phyloP scores from a whole-genome alignment of 2,329 filamentous ascomycete genomes.

The Fusarium coffeatum region DNA sequence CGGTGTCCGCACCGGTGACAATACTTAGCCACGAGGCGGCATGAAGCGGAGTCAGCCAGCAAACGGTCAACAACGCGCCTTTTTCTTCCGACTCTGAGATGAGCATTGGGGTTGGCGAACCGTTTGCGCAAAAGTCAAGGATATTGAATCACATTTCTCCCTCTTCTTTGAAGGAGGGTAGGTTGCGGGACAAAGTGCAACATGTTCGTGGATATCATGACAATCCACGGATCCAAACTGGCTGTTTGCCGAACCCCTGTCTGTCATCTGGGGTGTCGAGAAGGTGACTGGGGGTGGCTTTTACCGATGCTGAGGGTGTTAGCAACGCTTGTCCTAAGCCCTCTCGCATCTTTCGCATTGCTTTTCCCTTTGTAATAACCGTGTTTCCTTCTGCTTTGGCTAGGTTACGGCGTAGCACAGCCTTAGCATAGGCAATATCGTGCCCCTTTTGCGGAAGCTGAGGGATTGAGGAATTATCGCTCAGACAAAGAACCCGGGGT shows the following conservation, averaged over 20 bases:
- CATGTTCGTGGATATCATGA: slow-evolving; percentile 36
- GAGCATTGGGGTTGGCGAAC: slow-evolving; percentile 23
- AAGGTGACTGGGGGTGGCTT: slow-evolving; percentile 26
- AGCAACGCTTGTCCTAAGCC: slow-evolving; percentile 15
- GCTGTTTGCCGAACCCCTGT: slow-evolving; percentile 35
- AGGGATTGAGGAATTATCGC: slow-evolving; percentile 33
- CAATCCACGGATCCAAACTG: slow-evolving; percentile 34
- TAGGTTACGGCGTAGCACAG: slow-evolving; percentile 31
- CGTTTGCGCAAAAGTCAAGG: slow-evolving; percentile 15
- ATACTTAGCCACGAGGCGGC: slow-evolving; percentile 37
- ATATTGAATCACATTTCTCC: slow-evolving; percentile 17
- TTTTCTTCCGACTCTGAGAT: slow-evolving; percentile 5
- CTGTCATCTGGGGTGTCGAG: slow-evolving; percentile 34
- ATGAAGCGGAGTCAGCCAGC: slow-evolving; percentile 39
- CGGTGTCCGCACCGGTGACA: slow-evolving; percentile 39
- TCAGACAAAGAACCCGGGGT: slow-evolving; percentile 31
- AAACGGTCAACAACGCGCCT: slow-evolving; percentile 30
- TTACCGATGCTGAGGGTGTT: slow-evolving; percentile 24
- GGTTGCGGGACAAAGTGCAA: slow-evolving; percentile 22
- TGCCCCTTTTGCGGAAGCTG: slow-evolving; percentile 28
- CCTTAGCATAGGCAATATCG: slow-evolving; percentile 13
- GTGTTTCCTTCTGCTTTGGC: slow-evolving; percentile 20
- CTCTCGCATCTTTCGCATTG: slow-evolving; percentile 21
- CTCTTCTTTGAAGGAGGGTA: slow-evolving; percentile 22
- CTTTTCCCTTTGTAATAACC: slow-evolving; percentile 25